Percentiles rank a stretch among this genome's conserved stretches.
Evolutionary conservation across 768 basidiomycete genomes (phyloP).

Genomic region (Amyloporia xantha): DNA sequence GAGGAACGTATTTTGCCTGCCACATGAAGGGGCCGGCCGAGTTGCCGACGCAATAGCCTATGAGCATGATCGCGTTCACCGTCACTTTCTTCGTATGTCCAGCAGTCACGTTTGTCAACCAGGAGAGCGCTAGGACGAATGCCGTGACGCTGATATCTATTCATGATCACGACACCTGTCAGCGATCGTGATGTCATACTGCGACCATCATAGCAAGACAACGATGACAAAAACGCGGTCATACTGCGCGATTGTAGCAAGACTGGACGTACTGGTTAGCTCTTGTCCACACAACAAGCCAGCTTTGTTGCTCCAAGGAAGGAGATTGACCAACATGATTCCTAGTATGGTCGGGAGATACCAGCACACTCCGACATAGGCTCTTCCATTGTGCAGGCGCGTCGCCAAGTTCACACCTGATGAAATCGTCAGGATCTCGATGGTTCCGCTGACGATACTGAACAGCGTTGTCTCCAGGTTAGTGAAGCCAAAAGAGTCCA

Average conservation of each 20-base stretch:
- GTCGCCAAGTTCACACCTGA: slow-evolving; percentile 54
- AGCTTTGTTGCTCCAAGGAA: slow-evolving; percentile 60
- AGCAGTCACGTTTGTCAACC: slow-evolving; percentile 59
- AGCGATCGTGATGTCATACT: too few relatives aligned
- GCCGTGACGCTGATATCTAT: slow-evolving; percentile 49
- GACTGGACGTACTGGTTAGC: slow-evolving; percentile 44
- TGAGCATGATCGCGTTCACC: slow-evolving; percentile 65
- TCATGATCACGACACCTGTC: too few relatives aligned
- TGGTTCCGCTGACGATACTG: slow-evolving; percentile 54
- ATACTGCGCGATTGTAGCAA: too few relatives aligned
- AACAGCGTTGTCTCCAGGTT: slow-evolving; percentile 63
- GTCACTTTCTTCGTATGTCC: slow-evolving; percentile 72
- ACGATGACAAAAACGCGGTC: too few relatives aligned
- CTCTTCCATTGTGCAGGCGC: slow-evolving; percentile 49
- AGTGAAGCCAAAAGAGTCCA: slow-evolving; percentile 60
- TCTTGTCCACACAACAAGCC: slow-evolving; percentile 57
- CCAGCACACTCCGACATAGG: slow-evolving; percentile 52
- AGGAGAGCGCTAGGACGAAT: slow-evolving; percentile 55
- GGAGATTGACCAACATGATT: slow-evolving; percentile 49
- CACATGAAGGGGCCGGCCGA: slow-evolving; percentile 72
- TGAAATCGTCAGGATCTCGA: slow-evolving; percentile 67
- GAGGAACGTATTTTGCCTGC: slow-evolving; percentile 58
- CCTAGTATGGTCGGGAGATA: slow-evolving; percentile 62
- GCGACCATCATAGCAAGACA: too few relatives aligned
- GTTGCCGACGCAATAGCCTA: slow-evolving; percentile 63